Evolutionary conservation across 2,329 filamentous ascomycete species (phyloP).

Genomic region (Xylariaceae sp.): DNA sequence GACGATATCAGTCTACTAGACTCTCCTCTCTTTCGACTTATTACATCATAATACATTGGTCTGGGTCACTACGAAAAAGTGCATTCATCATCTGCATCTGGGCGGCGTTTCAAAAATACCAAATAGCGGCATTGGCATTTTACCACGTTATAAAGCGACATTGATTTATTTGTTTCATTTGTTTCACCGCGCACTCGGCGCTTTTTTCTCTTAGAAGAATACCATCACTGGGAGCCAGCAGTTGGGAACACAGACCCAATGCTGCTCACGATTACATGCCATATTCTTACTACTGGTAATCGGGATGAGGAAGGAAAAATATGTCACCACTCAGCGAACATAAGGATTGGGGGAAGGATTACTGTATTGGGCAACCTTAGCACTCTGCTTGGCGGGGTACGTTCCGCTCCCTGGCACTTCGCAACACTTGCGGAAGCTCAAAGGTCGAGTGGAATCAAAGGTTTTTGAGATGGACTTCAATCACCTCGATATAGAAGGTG

Average conservation of each 20-base stretch:
- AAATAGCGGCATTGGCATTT: constrained; percentile 44
- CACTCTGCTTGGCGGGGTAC: constrained; percentile 25
- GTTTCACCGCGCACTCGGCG: constrained; percentile 24
- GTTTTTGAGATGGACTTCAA: constrained; percentile 11
- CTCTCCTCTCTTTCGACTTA: constrained; percentile 44
- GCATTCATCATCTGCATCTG: constrained; percentile 45
- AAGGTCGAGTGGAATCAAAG: constrained; percentile 40
- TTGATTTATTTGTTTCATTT: constrained; percentile 34
- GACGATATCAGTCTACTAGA: constrained; percentile 64
- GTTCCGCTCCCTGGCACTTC: constrained; percentile 41
- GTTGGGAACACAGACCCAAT: constrained; percentile 14
- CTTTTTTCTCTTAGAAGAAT: constrained; percentile 13
- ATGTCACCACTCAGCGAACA: constrained; percentile 42
- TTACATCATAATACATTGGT: constrained; percentile 28
- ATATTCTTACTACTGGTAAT: constrained; percentile 11
- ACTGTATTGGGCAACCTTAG: constrained; percentile 39
- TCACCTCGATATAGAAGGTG: constrained; percentile 25
- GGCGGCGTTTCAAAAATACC: constrained; percentile 46
- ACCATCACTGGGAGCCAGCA: constrained; percentile 9
- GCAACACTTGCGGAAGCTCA: constrained; percentile 29
- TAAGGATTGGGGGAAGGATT: constrained; percentile 30
- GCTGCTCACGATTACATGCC: constrained; percentile 29
- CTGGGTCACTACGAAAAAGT: constrained; percentile 33
- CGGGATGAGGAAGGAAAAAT: constrained; percentile 21
- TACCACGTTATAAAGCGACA: constrained; percentile 40